Base-by-base conservation (phyloP, 331 rosid genomes). In the Prunus yedoensis region DNA sequence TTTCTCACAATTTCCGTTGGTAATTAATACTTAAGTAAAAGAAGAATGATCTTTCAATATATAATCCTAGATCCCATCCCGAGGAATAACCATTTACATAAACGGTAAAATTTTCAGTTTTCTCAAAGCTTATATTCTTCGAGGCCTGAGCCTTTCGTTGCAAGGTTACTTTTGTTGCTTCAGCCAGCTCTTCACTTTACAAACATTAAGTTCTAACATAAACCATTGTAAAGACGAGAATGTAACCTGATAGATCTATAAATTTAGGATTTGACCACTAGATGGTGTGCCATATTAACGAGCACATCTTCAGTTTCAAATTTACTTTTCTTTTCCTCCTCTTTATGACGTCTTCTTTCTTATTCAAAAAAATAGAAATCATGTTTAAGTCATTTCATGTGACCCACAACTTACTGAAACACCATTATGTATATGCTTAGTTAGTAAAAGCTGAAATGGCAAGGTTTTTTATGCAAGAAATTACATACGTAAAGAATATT, bases 401-500 rank as follows among this genome's bases (percentile, higher is more conserved):
- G 12, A 16, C 7, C 12, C 30, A 23, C 35, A 28, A n/a, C 45
- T 35, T 4, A 64, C 47, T 3, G 43, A 35, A 10, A 35, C 69
- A 18, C 28, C 30, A 43, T 46, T 25, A 49, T 14, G 28, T 7
- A 21, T 3, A 45, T 66, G 52, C 32, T 43, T 23, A 43, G 35
- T n/a, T 45, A 66, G 20, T 32, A 52, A 51, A 76, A 66, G 18
- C 25, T 12, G 20, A 68, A 58, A 32, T 11, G 23, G 13, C 20
- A 2, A 53, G 60, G 47, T 60, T 53, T 73, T 54, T 35, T n/a
- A 68, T 14, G 67, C 30, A 73, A 80, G 57, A 57, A 25, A 80
- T 53, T 32, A 63, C 28, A 59, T 46, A 61, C 75, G 27, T 52
- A 50, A 60, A 77, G 51, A 79, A 64, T 50, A 38, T 70, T 72